Evolutionary conservation across 257 asterid species (phyloP).

Genomic region (Salvia miltiorrhiza): DNA sequence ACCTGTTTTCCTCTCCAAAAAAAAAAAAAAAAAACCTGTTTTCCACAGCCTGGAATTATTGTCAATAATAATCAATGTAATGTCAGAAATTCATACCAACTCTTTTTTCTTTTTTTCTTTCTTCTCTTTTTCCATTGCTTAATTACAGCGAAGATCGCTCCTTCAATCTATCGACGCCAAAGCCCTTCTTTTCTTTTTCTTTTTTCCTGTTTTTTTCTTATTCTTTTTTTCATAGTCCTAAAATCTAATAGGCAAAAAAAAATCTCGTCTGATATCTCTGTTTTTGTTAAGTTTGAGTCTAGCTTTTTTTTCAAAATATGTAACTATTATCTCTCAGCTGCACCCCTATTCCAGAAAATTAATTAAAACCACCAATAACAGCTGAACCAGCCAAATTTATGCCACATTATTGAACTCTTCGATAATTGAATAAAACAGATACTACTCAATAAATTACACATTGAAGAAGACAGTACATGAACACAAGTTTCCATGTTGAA

Average conservation of each 20-base stretch:
- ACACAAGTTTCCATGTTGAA: not conserved
- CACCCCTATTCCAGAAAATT: not conserved
- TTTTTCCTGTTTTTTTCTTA: too few relatives aligned
- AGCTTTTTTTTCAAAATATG: too few relatives aligned
- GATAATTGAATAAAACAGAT: not conserved
- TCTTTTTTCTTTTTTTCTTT: not conserved
- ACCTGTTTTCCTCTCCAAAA: not conserved
- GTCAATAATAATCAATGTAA: not conserved
- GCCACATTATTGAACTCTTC: not conserved
- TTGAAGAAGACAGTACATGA: not conserved
- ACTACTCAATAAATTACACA: not conserved
- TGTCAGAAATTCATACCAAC: not conserved
- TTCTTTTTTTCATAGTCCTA: too few relatives aligned
- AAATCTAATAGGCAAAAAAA: too few relatives aligned
- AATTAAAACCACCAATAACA: not conserved
- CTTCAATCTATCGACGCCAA: too few relatives aligned
- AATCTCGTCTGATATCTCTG: too few relatives aligned
- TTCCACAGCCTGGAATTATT: constrained; percentile 27
- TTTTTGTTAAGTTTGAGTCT: too few relatives aligned
- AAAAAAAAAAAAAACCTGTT: not conserved
- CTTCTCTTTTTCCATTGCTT: too few relatives aligned
- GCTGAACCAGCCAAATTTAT: not conserved
- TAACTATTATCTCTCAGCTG: too few relatives aligned
- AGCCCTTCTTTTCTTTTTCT: too few relatives aligned
- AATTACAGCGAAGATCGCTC: too few relatives aligned